Conservation (phyloP, 23 red algal species). For the Gracilaria vermiculophylla region DNA sequence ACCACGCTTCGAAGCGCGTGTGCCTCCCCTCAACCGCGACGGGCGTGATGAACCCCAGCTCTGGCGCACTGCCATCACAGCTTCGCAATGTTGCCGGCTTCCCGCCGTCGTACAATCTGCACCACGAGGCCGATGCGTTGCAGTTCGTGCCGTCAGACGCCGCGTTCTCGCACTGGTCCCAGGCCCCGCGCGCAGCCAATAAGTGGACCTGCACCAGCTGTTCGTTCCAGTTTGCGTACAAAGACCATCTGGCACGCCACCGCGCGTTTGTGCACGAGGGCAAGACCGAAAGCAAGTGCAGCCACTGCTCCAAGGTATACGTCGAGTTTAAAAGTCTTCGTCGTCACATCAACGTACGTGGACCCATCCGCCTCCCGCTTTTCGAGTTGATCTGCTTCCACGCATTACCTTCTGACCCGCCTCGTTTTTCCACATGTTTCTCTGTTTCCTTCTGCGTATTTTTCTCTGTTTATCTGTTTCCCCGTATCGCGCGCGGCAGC, state of each 20-base stretch:
- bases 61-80: no score
- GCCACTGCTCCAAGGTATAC: slow-evolving; percentile 3
- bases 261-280: neutral
- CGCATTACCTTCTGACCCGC: neutral
- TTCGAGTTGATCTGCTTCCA: neutral
- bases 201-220: neutral
- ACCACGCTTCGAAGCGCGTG: no score
- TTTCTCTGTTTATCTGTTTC: no score
- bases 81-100: neutral
- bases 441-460: no score
- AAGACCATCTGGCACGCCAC: slow-evolving; percentile 1
- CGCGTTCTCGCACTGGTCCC: neutral
- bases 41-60: no score
- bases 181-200: neutral
- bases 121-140: neutral
- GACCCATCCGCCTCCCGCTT: no score
- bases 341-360: slow-evolving; percentile 8
- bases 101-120: neutral
- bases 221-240: slow-evolving; percentile 21
- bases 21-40: no score
- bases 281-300: slow-evolving; percentile 10
- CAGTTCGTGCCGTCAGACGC: neutral
- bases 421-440: neutral
- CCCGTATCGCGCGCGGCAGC: neutral
- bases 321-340: slow-evolving; percentile 15